Evolutionary conservation across 2,329 filamentous ascomycete genomes (phyloP), one percentile per base, ranked within the genome.

Genomic region (Dothistroma septosporum): DNA sequence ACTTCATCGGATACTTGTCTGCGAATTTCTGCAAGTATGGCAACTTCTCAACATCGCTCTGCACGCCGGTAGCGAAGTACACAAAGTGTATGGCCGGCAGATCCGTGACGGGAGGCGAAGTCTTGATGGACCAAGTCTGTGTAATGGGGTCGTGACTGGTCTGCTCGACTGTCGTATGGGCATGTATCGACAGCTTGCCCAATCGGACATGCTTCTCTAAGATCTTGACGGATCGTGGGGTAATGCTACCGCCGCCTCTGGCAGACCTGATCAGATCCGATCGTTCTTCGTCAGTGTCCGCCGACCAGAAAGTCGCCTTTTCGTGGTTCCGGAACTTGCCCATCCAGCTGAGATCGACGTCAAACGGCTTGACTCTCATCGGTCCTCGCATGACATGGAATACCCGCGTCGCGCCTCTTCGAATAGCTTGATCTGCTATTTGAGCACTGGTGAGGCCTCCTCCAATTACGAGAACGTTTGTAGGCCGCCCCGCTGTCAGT

Each of bases 271-370:
- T 81, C 74, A 90, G 88, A 37, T 85, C 80, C 32, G 87, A 80
- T 2, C 89, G 82, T 73, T 92, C 83, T 68, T 85, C 82, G 61
- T 91, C 87, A 6, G 83, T 84, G 66, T 92, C 88, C 3, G 88
- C 88, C 7, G 84, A 85, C 87, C 89, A 92, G 73, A 92, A 94
- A 0, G 82, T 81, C 0, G 89, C 87, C 71, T 92, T 89, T 66
- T 90, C 85, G 57, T 85, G 83, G 71, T 93, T 93, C 59, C 87
- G 86, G 73, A 89, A 93, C 72, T 93, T 93, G 10, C 87, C 88
- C 74, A 93, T 88, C 90, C 90, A 94, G 53, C 84, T 82, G 1
- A 93, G 79, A 59, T 87, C 84, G 24, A 93, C 82, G 67, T 93
- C 90, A 65, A 93, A 93, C 61, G 88, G 86, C 74, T 93, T 93